These are phyloP conservation scores for Mucor piriformis DNA, from an alignment of 371 early-diverging fungal genomes.

Conservation along the genomic window DNA sequence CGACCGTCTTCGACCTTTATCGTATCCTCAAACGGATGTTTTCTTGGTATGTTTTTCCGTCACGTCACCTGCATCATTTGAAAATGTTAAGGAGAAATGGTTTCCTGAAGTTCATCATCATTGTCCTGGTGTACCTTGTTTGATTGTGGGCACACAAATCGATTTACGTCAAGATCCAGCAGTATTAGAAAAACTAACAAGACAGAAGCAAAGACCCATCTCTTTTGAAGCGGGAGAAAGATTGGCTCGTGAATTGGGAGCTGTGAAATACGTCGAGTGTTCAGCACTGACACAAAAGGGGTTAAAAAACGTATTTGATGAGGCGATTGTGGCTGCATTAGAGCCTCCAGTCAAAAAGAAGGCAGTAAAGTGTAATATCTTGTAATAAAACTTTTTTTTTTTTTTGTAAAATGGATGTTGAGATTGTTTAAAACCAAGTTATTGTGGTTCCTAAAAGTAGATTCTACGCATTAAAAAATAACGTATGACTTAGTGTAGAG, in stretches of 20 bases:
- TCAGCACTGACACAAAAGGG: conserved; percentile 96
- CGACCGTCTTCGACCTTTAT: conserved; percentile 95
- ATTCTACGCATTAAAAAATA: too few species aligned
- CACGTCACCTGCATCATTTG: conserved; percentile 92
- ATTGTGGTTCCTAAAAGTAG: too few species aligned
- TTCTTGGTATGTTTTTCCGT: conserved; percentile 97
- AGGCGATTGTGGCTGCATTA: conserved; percentile 96
- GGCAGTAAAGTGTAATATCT: conserved; percentile 76
- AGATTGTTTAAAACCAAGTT: too few species aligned
- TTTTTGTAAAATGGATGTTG: too few species aligned
- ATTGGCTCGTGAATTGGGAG: conserved; percentile 88
- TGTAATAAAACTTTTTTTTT: too few species aligned
- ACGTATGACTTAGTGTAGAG: too few species aligned
- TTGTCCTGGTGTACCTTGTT: conserved; percentile 96
- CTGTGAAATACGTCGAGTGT: conserved; percentile 98
- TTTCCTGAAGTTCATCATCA: conserved; percentile 95
- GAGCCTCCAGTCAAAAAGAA: conserved; percentile 90
- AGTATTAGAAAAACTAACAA: conserved; percentile 79
- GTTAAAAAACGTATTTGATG: conserved; percentile 98
- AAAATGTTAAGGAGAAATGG: conserved; percentile 90
- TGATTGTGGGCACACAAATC: conserved; percentile 96
- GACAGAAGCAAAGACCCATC: conserved; percentile 88
- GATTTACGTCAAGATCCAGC: conserved; percentile 92
- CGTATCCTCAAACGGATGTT: conserved; percentile 93
- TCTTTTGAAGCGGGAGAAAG: conserved; percentile 82